These are phyloP conservation scores for Gnaphalium uliginosum DNA, from an alignment of 129 eudicot species.

Conservation along the genomic window DNA sequence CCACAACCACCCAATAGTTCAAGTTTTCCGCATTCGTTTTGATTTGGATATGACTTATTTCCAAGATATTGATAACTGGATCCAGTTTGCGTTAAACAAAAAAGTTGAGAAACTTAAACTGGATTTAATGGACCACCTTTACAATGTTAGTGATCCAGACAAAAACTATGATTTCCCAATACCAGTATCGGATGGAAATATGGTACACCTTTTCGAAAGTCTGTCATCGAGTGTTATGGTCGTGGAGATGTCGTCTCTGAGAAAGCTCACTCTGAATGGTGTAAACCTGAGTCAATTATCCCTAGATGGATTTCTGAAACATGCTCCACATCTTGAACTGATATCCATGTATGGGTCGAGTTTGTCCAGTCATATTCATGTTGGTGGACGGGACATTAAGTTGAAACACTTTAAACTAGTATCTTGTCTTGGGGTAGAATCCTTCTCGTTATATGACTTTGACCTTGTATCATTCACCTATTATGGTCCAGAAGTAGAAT, in stretches of 20 bases:
- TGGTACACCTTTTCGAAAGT: not conserved
- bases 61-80: not conserved
- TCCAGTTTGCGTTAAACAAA: conserved; percentile 2
- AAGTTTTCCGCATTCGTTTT: not conserved
- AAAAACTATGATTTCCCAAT: not conserved
- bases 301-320: conserved; percentile 17
- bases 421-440: too few relatives aligned
- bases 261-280: conserved; percentile 27
- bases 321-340: conserved; percentile 29
- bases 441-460: conserved; percentile 9
- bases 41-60: not conserved
- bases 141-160: not conserved
- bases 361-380: not conserved
- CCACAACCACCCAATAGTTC: conserved; percentile 25
- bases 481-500: conserved; percentile 30
- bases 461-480: conserved; percentile 38
- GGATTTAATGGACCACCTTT: not conserved
- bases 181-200: not conserved
- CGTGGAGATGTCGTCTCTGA: not conserved
- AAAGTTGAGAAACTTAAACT: conserved; percentile 13
- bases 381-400: too few relatives aligned
- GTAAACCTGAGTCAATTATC: conserved; percentile 35
- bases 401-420: too few relatives aligned
- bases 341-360: conserved; percentile 27
- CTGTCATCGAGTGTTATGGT: not conserved